phyloP scores from a whole-genome alignment of 1,284 basidiomycete genomes.

The Boletus smithii region DNA sequence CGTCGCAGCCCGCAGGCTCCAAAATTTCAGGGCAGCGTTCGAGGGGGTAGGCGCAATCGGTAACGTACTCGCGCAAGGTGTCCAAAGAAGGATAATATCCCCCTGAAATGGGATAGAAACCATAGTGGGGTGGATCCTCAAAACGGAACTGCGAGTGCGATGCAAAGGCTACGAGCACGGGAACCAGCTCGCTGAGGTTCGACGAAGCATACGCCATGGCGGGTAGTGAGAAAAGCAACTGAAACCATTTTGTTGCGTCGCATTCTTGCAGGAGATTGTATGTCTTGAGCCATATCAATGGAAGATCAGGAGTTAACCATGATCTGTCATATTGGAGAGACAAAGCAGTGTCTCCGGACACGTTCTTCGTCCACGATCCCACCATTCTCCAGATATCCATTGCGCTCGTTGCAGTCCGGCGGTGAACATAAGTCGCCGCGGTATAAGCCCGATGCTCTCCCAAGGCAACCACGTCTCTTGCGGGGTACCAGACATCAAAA shows the following conservation, averaged over 20 bases:
- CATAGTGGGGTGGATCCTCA: conserved; percentile 10
- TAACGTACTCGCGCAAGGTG: conserved; percentile 4
- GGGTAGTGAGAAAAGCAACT: conserved; percentile 32
- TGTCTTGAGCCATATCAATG: conserved; percentile 28
- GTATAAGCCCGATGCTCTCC: too few species aligned
- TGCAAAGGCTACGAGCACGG: too few species aligned
- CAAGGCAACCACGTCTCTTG: too few species aligned
- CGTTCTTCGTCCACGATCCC: not conserved
- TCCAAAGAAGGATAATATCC: conserved; percentile 11
- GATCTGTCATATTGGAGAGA: conserved; percentile 17
- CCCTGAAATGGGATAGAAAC: conserved; percentile 10
- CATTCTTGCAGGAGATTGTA: conserved; percentile 29
- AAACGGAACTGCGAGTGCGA: conserved; percentile 4
- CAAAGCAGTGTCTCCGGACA: not conserved
- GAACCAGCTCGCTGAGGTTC: conserved; percentile 9
- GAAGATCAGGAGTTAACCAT: conserved; percentile 18
- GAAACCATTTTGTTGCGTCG: conserved; percentile 12
- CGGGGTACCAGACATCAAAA: too few species aligned
- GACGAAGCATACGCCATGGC: conserved; percentile 29
- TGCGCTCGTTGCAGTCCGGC: too few species aligned
- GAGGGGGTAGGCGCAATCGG: not conserved
- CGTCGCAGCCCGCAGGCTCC: too few species aligned
- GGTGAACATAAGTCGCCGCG: too few species aligned
- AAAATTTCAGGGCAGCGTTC: not conserved
- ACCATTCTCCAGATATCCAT: not conserved